Base-by-base conservation (phyloP, 805 yeast genomes). In the Cyberlindnera amylophila region DNA sequence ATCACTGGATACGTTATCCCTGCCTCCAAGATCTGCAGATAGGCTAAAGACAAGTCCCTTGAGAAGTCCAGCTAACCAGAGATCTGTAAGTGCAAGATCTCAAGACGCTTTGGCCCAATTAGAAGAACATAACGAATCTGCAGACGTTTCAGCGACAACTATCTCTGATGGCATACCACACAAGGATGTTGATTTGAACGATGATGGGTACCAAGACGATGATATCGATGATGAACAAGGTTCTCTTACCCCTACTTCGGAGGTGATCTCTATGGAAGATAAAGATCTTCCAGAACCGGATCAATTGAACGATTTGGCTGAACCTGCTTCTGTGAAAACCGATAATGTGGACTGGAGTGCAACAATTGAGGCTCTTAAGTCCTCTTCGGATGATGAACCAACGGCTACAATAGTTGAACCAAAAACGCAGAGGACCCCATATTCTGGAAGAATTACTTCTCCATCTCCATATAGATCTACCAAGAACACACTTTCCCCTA, bases 11-110 rank as follows among this genome's bases (percentile, higher is more conserved):
- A 38, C 42, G 24, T 32, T 61, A 6, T 50, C 45, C 5, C 52
- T 61, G 14, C 74, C 74, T 8, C 67, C 70, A 26, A 57, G 74
- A 41, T 69, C 74, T 1, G 64, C 65, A 0, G 67, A 67, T 24
- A 62, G 72, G 39, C 48, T 47, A 6, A 53, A 33, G 26, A 38
- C 46, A 11, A 38, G 42, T 21, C 45, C 50, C 4, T 4, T 41
- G 14, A 38, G 37, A 17, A 39, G 44, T 19, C 47, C 47, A 15
- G 38, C 16, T 1, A 27, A 14, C 6, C 42, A 38, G 32, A 39
- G 43, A 23, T 17, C 32, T 2, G 27, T 32, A 3, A 15, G 38
- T 14, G 31, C 37, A 12, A 42, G 41, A 42, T 29, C 38, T 6
- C 45, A 42, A 8, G 41, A 37, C 4, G 38, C 30, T 13, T 16